Base-by-base conservation (phyloP, 148 eudicot genomes). In the Cornus controversa region DNA sequence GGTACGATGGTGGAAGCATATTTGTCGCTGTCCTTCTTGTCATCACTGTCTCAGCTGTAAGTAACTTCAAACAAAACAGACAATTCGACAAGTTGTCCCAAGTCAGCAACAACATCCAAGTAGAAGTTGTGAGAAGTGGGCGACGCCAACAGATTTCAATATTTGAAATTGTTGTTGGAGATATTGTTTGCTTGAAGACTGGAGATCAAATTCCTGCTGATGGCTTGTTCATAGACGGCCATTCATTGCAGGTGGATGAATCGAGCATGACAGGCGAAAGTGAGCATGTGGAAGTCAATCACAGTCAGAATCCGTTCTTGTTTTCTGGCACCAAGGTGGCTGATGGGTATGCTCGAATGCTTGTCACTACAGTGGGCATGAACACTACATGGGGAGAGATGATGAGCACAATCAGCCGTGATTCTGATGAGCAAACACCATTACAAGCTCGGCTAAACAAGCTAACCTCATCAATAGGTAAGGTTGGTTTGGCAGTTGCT, bases 141-240 rank as follows among this genome's bases (percentile, higher is more conserved):
- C 24, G 67, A 11, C 45, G 75, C 15, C 47, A 24, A 4, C 75
- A 80, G 40, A 29, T 84, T 18, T 71, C 83, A 13, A 74, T 84
- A 45, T 78, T 69, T n/a, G 80, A 80, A 0, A 66, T 84, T 7
- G 84, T 84, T 34, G 86, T 84, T 23, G 86, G 86, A 10, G 86
- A 84, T 45, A 67, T 84, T 28, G 68, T 81, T 13, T 62, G 4
- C 20, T 53, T 84, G 28, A 76, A 66, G 29, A 40, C 26, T 40
- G 78, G 76, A 34, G 82, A 80, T 60, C 82, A 74, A 63, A 73
- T 80, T 45, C 82, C 78, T 6, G 82, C 68, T 18, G 78, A 80
- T 45, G 82, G 82, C 3, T n/a, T 80, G 7, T 68, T 34, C 31
- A 1, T 81, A 14, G 54, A 50, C 34, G 72, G 80, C 5, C 27